Evolutionary conservation across 768 basidiomycete genomes (phyloP).

Genomic region (Phaffia australis): DNA sequence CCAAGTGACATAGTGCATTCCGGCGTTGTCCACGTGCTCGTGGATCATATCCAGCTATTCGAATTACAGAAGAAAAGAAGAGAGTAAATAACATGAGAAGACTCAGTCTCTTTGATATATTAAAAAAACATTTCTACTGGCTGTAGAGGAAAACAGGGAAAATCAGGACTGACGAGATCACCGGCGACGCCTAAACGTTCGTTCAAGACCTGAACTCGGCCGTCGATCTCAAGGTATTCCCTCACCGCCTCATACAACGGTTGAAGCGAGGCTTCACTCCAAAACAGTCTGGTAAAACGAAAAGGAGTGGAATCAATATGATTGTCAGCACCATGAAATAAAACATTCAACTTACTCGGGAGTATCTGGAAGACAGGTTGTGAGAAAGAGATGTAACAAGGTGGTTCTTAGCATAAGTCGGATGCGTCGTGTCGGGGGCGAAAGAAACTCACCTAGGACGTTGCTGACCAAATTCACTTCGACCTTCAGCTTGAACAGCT

Average conservation of each 20-base stretch:
- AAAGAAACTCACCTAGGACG: conserved; percentile 47
- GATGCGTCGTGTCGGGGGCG: neutral
- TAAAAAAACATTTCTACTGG: neutral
- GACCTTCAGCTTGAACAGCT: conserved; percentile 72
- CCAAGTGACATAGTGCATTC: conserved; percentile 46
- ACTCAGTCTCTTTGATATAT: neutral
- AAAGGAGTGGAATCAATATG: too few species aligned
- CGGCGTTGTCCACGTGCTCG: conserved; percentile 72
- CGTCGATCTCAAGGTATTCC: conserved; percentile 87
- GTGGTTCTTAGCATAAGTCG: neutral
- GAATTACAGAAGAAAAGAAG: conserved; percentile 32
- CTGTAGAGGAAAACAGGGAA: neutral
- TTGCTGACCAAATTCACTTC: conserved; percentile 87
- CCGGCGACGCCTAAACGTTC: conserved; percentile 78
- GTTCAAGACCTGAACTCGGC: conserved; percentile 70
- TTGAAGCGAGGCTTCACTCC: conserved; percentile 83
- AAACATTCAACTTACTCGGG: neutral
- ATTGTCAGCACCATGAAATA: too few species aligned
- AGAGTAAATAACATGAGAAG: neutral
- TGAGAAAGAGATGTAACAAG: neutral
- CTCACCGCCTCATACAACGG: conserved; percentile 82
- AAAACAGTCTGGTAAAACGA: conserved; percentile 58
- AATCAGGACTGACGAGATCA: conserved; percentile 57
- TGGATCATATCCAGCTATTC: conserved; percentile 76
- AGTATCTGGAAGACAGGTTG: neutral